A percentile compares a stretch with the other conserved stretches of the same genome.
Evolutionary conservation across 2,329 filamentous ascomycete genomes (phyloP).

Genomic region (Helotiales sp.): DNA sequence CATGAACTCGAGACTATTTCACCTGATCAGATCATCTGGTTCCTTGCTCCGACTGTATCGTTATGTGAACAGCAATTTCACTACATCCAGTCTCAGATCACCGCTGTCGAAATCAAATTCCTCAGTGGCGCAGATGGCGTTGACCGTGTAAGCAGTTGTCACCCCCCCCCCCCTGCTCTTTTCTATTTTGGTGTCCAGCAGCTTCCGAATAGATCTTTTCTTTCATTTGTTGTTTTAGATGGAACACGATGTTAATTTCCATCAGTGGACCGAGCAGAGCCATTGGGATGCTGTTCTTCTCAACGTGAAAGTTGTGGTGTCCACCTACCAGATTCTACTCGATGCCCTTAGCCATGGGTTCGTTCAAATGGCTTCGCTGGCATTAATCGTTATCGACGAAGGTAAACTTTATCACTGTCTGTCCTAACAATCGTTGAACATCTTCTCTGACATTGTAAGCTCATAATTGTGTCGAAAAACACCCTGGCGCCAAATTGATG

Average conservation of each 20-base stretch:
- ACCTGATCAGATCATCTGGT: slow-evolving; percentile 60
- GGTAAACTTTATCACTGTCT: slow-evolving; percentile 40
- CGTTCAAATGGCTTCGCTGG: slow-evolving; percentile 52
- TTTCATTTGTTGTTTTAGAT: no score
- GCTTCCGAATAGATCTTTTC: no score
- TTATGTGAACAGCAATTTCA: slow-evolving; percentile 66
- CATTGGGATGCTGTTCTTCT: slow-evolving; percentile 60
- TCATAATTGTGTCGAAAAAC: slow-evolving; percentile 35
- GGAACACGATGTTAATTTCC: no score
- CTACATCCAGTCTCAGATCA: slow-evolving; percentile 60
- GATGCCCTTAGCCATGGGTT: slow-evolving; percentile 66
- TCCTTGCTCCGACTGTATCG: slow-evolving; percentile 68
- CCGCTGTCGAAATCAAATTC: slow-evolving; percentile 49
- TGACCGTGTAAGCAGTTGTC: no score
- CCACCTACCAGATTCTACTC: slow-evolving; percentile 58
- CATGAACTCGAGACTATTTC: slow-evolving; percentile 27
- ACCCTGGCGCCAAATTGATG: slow-evolving; percentile 35
- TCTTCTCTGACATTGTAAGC: slow-evolving; percentile 26
- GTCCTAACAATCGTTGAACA: no score
- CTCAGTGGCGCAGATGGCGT: slow-evolving; percentile 55
- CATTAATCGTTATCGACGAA: slow-evolving; percentile 67
- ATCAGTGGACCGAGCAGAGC: slow-evolving; percentile 58
- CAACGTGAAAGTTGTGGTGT: slow-evolving; percentile 59
- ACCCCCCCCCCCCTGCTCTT: no score
- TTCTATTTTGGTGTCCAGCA: no score